Percentiles rank a stretch among this genome's conserved stretches.
phyloP scores from a whole-genome alignment of 768 basidiomycete genomes.

The Cystofilobasidium ferigula region DNA sequence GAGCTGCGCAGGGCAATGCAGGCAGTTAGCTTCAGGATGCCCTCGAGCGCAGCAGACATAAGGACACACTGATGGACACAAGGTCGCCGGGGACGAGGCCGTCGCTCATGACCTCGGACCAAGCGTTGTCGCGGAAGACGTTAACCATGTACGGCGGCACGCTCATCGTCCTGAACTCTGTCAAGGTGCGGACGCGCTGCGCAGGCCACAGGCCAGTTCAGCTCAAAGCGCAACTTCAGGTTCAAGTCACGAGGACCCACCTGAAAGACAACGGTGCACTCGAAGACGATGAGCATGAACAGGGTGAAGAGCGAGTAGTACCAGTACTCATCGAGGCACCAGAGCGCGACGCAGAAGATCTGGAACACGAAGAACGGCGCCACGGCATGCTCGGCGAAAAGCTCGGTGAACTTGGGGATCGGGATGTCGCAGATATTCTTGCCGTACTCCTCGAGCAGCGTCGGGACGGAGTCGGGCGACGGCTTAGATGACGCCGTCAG shows the following conservation, averaged over 20 bases:
- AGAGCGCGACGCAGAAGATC: conserved; percentile 90
- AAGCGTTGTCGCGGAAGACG: conserved; percentile 63
- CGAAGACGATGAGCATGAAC: conserved; percentile 97
- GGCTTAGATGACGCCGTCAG: conserved; percentile 41
- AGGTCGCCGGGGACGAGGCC: conserved; percentile 84
- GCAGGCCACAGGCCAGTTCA: not conserved
- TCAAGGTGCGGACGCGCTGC: conserved; percentile 82
- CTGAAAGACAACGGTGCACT: conserved; percentile 98
- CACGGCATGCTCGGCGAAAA: conserved; percentile 90
- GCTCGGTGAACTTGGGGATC: conserved; percentile 80
- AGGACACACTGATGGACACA: conserved; percentile 59
- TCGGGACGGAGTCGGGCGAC: conserved; percentile 40
- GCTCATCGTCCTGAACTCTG: conserved; percentile 95
- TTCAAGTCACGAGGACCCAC: conserved; percentile 42
- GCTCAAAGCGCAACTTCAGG: not conserved
- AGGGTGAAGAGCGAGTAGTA: conserved; percentile 93
- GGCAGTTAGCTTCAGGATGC: not conserved
- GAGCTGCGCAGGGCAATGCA: conserved; percentile 32
- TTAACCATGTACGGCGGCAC: conserved; percentile 80
- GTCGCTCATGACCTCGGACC: conserved; percentile 71
- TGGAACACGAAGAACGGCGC: conserved; percentile 99
- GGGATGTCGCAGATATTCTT: conserved; percentile 95
- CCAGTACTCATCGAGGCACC: conserved; percentile 99
- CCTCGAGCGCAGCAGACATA: not conserved
- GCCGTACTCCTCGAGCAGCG: conserved; percentile 61